These are phyloP conservation scores for Globisporangium nagaii DNA, from an alignment of 352 stramenopile species.

Conservation along the genomic window DNA sequence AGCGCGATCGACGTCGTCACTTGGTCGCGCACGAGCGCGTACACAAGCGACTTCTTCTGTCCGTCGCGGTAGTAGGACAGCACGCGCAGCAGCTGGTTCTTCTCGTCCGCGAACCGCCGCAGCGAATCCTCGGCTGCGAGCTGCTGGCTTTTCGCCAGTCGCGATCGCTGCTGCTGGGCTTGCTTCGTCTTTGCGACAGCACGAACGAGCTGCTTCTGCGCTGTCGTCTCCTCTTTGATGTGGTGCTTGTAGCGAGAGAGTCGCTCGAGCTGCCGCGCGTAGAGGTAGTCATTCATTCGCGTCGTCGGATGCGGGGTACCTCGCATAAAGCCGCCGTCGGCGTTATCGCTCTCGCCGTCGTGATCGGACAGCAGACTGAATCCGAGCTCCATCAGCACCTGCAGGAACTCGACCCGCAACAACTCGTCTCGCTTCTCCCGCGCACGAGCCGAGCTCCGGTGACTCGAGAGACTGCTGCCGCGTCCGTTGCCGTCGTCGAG, in stretches of 20 bases:
- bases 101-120: slow-evolving; percentile 55
- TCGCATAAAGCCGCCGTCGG: slow-evolving; percentile 5
- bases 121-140: slow-evolving; percentile 23
- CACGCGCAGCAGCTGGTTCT: slow-evolving; percentile 83
- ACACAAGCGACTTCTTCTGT: slow-evolving; percentile 92
- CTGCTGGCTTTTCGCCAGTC: slow-evolving; percentile 10
- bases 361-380: slow-evolving; percentile 70
- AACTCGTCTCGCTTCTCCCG: slow-evolving; percentile 34
- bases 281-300: slow-evolving; percentile 70
- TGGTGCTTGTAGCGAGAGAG: slow-evolving; percentile 65
- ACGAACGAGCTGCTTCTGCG: slow-evolving; percentile 54
- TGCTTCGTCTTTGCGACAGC: slow-evolving; percentile 29
- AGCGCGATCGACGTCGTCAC: slow-evolving; percentile 83
- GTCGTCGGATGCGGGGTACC: slow-evolving; percentile 5
- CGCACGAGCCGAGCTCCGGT: not conserved
- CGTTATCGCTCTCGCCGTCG: slow-evolving; percentile 20
- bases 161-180: slow-evolving; percentile 19
- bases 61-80: slow-evolving; percentile 92
- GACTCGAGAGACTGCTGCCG: not conserved
- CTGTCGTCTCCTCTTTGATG: slow-evolving; percentile 34
- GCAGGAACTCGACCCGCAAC: slow-evolving; percentile 85
- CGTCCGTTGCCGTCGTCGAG: slow-evolving; percentile 39
- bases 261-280: slow-evolving; percentile 75
- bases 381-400: slow-evolving; percentile 91
- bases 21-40: slow-evolving; percentile 84